Conservation (phyloP, 306 rosid species). For the Casuarina cunninghamiana region DNA sequence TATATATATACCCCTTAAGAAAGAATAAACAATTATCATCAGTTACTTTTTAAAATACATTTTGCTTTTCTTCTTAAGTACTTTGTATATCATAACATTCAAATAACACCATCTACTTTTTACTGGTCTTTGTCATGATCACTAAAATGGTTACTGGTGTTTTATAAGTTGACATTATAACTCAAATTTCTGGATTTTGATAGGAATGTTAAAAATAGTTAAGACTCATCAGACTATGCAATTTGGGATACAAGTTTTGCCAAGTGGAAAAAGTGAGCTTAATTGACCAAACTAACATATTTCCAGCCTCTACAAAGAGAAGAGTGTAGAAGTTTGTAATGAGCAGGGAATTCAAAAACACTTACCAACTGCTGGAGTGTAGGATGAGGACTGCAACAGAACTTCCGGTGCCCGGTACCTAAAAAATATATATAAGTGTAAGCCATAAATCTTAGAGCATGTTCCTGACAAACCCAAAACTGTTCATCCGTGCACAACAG, state of each 20-base stretch:
- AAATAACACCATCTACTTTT: background rate
- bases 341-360: constrained; percentile 14
- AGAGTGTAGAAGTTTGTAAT: constrained; percentile 13
- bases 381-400: constrained; percentile 64
- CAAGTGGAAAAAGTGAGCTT: background rate
- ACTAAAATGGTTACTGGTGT: background rate
- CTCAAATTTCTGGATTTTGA: background rate
- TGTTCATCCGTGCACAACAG: background rate
- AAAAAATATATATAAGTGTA: constrained; percentile 21
- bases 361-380: constrained; percentile 87
- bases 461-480: background rate
- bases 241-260: background rate
- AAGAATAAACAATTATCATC: too few relatives aligned
- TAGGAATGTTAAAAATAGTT: background rate
- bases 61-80: too few relatives aligned
- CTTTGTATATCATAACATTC: background rate
- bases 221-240: background rate
- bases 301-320: background rate
- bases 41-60: too few relatives aligned
- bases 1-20: too few relatives aligned
- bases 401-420: constrained; percentile 97
- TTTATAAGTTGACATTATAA: background rate
- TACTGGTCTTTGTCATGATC: background rate
- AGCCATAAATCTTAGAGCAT: constrained; percentile 12
- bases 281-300: background rate